Conservation (phyloP, 2,329 filamentous ascomycete genomes). For the Colletotrichum sidae region DNA sequence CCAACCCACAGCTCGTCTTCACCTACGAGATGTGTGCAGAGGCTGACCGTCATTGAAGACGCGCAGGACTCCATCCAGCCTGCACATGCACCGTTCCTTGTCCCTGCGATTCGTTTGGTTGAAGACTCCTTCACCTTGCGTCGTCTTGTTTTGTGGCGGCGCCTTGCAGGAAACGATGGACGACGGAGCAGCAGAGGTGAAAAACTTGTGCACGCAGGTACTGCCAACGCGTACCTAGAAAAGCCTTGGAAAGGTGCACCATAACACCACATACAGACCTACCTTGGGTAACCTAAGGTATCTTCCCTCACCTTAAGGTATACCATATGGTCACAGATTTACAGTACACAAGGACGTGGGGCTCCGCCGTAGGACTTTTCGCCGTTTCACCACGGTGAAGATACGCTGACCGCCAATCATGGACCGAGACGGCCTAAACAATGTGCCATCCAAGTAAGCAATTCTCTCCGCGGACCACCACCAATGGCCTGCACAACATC, state of each 20-base stretch:
- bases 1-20: no score
- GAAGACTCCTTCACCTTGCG: background rate
- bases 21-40: no score
- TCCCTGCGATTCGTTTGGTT: conserved; percentile 12
- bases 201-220: no score
- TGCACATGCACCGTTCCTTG: background rate
- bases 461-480: background rate
- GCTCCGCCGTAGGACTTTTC: conserved; percentile 34
- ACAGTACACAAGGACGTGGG: conserved; percentile 32
- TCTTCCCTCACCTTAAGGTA: no score
- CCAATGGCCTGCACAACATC: no score
- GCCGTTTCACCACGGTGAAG: conserved; percentile 33
- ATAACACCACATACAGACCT: background rate
- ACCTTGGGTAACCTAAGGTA: background rate
- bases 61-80: no score
- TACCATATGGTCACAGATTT: background rate
- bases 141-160: conserved; percentile 4
- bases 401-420: conserved; percentile 33
- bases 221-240: no score
- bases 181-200: no score
- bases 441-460: background rate
- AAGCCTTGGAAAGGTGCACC: background rate
- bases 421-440: background rate
- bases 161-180: conserved; percentile 9
- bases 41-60: no score